Percentiles rank a stretch among this genome's conserved stretches.
phyloP scores from a whole-genome alignment of 1,284 basidiomycete species.

The Apiotrichum porosum region DNA sequence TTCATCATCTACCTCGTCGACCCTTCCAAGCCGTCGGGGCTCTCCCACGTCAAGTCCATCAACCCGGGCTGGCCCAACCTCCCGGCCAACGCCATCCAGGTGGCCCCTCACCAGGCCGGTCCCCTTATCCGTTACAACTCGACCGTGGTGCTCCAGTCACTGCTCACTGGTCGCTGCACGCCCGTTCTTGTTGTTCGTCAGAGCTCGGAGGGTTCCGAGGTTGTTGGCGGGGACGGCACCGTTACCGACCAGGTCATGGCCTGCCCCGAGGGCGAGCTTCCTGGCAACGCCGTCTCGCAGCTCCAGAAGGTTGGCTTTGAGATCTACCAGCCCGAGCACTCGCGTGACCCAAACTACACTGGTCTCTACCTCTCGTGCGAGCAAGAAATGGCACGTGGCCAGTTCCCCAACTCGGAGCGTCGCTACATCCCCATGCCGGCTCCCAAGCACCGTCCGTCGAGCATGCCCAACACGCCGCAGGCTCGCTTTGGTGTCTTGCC shows the following conservation, averaged over 20 bases:
- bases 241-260: constrained; percentile 23
- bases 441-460: constrained; percentile 19
- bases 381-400: constrained; percentile 33
- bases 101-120: constrained; percentile 48
- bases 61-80: constrained; percentile 58
- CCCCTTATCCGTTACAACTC: constrained; percentile 89
- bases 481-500: constrained; percentile 38
- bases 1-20: constrained; percentile 80
- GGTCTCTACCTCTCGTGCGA: constrained; percentile 43
- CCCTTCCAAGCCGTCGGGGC: constrained; percentile 65
- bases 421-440: constrained; percentile 28
- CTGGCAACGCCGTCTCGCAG: constrained; percentile 90
- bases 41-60: constrained; percentile 69
- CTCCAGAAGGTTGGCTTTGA: constrained; percentile 89
- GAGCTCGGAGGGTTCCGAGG: constrained; percentile 83
- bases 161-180: constrained; percentile 87
- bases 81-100: constrained; percentile 72
- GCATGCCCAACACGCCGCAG: constrained; percentile 39
- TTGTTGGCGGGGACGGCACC: constrained; percentile 67
- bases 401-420: constrained; percentile 26
- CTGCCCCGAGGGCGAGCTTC: constrained; percentile 74
- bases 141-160: constrained; percentile 87
- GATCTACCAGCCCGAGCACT: constrained; percentile 59
- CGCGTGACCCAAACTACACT: constrained; percentile 24
- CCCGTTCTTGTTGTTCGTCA: constrained; percentile 90